These are phyloP conservation scores for Dactylellina drechsleri DNA, from an alignment of 2,329 filamentous ascomycete species.

Conservation along the genomic window DNA sequence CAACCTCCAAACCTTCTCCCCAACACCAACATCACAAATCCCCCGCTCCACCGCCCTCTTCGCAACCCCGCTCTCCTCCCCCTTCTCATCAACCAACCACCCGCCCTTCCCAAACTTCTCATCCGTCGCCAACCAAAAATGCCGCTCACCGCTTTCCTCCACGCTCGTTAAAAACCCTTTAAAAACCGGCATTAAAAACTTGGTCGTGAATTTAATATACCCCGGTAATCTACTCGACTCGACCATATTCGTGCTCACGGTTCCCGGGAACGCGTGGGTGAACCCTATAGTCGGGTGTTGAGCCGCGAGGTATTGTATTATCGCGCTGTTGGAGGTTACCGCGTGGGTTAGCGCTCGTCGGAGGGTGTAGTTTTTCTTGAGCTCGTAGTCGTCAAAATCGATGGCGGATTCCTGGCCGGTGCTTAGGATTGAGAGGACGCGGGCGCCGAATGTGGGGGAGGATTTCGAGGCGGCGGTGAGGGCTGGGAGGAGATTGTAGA, in stretches of 20 bases:
- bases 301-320: conserved; percentile 61
- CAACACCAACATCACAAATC: conserved; percentile 43
- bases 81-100: conserved; percentile 55
- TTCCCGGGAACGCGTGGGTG: conserved; percentile 63
- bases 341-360: conserved; percentile 61
- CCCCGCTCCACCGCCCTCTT: conserved; percentile 25
- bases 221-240: conserved; percentile 59
- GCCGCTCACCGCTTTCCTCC: conserved; percentile 56
- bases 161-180: conserved; percentile 40
- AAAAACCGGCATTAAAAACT: conserved; percentile 55
- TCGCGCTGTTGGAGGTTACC: conserved; percentile 62
- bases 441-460: conserved; percentile 58
- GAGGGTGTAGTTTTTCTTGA: conserved; percentile 61
- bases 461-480: conserved; percentile 58
- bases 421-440: conserved; percentile 63
- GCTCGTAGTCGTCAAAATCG: conserved; percentile 63
- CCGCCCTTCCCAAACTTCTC: conserved; percentile 56
- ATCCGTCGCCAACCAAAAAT: conserved; percentile 55
- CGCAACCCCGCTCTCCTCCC: conserved; percentile 42
- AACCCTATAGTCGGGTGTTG: conserved; percentile 60
- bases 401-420: conserved; percentile 61
- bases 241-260: conserved; percentile 61
- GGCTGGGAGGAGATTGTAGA: conserved; percentile 62
- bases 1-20: conserved; percentile 55
- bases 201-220: conserved; percentile 57